These are phyloP conservation scores for Suillus sp. DNA, from an alignment of 768 basidiomycete species.

Conservation along the genomic window DNA sequence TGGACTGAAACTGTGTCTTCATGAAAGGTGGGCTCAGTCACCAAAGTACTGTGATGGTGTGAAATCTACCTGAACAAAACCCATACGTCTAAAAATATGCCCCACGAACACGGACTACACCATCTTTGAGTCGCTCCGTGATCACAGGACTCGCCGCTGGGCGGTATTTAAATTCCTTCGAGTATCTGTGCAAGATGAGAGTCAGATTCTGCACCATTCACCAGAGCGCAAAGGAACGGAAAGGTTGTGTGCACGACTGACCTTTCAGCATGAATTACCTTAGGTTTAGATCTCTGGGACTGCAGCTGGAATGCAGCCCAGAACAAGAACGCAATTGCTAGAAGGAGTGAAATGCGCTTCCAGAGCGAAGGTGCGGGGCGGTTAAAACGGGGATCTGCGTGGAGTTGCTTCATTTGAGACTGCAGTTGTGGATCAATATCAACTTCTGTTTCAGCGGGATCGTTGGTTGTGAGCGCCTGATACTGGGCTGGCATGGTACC, in stretches of 20 bases:
- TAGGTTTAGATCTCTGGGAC: constrained; percentile 33
- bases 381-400: constrained; percentile 38
- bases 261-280: constrained; percentile 67
- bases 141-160: constrained; percentile 86
- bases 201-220: background rate
- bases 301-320: constrained; percentile 45
- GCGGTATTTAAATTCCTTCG: constrained; percentile 77
- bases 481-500: constrained; percentile 3
- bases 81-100: constrained; percentile 43
- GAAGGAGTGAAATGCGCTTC: constrained; percentile 49
- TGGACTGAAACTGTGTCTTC: background rate
- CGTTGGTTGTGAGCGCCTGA: constrained; percentile 6
- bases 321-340: constrained; percentile 43
- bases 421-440: background rate
- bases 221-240: background rate
- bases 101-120: constrained; percentile 68
- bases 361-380: constrained; percentile 45
- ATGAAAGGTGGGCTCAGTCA: background rate
- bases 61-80: background rate
- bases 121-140: constrained; percentile 75
- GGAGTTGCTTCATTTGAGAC: constrained; percentile 8
- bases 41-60: background rate
- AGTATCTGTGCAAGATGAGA: constrained; percentile 57
- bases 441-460: background rate
- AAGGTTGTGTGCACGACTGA: constrained; percentile 33